Evolutionary conservation across 2,329 filamentous ascomycete genomes (phyloP).

Genomic region (Claviceps sp.): DNA sequence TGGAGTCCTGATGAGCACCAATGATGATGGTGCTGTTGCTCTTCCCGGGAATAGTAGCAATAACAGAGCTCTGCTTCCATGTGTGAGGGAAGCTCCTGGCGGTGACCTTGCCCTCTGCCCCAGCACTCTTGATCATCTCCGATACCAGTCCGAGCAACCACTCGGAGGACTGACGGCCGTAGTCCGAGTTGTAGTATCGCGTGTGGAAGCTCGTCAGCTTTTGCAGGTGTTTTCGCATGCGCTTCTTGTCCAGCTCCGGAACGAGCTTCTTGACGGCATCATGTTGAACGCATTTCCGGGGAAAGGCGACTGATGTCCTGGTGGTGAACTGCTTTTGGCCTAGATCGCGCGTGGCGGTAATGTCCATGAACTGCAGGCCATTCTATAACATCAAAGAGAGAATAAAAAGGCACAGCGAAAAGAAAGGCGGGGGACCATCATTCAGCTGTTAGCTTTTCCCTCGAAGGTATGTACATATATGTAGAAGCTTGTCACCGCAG

Average conservation of each 20-base stretch:
- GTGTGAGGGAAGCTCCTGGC: slow-evolving; percentile 65
- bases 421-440: background rate
- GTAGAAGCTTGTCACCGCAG: background rate
- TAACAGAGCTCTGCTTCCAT: slow-evolving; percentile 85
- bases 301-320: slow-evolving; percentile 41
- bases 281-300: slow-evolving; percentile 50
- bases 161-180: slow-evolving; percentile 70
- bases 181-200: slow-evolving; percentile 66
- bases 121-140: slow-evolving; percentile 55
- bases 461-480: background rate
- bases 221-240: slow-evolving; percentile 67
- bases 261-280: slow-evolving; percentile 54
- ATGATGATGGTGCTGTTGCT: slow-evolving; percentile 77
- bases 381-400: slow-evolving; percentile 36
- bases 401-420: background rate
- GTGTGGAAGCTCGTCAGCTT: slow-evolving; percentile 70
- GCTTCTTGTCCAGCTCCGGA: slow-evolving; percentile 54
- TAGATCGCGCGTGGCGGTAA: slow-evolving; percentile 56
- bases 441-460: background rate
- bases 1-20: slow-evolving; percentile 88
- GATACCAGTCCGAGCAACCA: slow-evolving; percentile 73
- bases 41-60: slow-evolving; percentile 80
- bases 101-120: slow-evolving; percentile 53
- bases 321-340: slow-evolving; percentile 31
- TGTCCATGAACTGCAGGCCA: slow-evolving; percentile 86